Conservation (phyloP, 352 stramenopile genomes). For the Globisporangium yorkense region DNA sequence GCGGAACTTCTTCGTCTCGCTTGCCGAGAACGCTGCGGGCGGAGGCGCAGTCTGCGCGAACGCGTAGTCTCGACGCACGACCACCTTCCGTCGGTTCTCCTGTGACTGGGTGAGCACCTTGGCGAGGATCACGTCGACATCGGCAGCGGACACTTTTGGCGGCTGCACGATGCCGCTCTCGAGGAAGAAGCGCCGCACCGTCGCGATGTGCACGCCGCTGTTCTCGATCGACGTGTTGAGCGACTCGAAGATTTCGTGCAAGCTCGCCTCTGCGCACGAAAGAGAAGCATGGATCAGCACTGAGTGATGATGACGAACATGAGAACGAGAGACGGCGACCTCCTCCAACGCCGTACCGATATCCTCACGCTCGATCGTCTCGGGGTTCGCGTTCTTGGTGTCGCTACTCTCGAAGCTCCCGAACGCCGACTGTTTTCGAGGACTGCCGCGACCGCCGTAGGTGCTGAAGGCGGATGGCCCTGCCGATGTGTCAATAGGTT, state of each 20-base stretch:
- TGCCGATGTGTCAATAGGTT: slow-evolving; percentile 11
- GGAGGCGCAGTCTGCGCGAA: slow-evolving; percentile 19
- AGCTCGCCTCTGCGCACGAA: slow-evolving; percentile 22
- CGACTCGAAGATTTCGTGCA: slow-evolving; percentile 37
- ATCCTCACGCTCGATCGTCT: slow-evolving; percentile 14
- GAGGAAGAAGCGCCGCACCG: slow-evolving; percentile 53
- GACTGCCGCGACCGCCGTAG: slow-evolving; percentile 7
- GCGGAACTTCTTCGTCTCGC: slow-evolving; percentile 37
- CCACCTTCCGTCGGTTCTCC: slow-evolving; percentile 38
- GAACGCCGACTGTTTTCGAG: slow-evolving; percentile 2
- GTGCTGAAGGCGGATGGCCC: slow-evolving; percentile 14
- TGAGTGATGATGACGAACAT: background rate
- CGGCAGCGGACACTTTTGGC: slow-evolving; percentile 33
- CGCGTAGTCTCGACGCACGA: slow-evolving; percentile 52
- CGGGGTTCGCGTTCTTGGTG: background rate
- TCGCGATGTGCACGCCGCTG: slow-evolving; percentile 57
- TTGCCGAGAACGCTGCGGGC: slow-evolving; percentile 5
- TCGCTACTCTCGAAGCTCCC: slow-evolving; percentile 9
- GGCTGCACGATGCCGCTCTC: slow-evolving; percentile 55
- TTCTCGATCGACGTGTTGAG: slow-evolving; percentile 43
- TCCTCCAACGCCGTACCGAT: slow-evolving; percentile 13
- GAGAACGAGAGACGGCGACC: background rate
- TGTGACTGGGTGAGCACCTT: slow-evolving; percentile 52
- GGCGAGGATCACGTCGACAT: slow-evolving; percentile 67
- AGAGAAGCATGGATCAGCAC: background rate